Percentiles rank a stretch among this genome's conserved stretches.
These are phyloP conservation scores for Chlorokybus atmophyticus DNA, from an alignment of 139 green algal genomes.

Conservation along the genomic window DNA sequence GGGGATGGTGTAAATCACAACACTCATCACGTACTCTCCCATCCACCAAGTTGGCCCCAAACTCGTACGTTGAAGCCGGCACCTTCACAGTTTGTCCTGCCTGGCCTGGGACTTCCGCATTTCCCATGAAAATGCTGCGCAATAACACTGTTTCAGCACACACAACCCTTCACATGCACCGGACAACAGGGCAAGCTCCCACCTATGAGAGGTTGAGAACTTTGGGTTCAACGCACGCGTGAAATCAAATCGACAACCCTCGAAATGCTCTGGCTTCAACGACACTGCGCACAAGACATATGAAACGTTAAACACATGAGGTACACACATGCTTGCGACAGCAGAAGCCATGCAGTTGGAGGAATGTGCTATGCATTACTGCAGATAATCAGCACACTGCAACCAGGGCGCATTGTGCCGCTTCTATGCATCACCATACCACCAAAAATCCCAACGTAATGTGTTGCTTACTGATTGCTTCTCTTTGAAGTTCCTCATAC, in stretches of 20 bases:
- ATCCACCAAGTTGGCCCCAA: conserved; percentile 91
- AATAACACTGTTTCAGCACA: too few relatives aligned
- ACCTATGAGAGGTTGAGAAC: conserved; percentile 83
- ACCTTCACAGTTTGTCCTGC: conserved; percentile 64
- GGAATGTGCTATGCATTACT: too few relatives aligned
- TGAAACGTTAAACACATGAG: too few relatives aligned
- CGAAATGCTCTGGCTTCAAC: conserved; percentile 92
- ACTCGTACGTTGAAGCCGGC: conserved; percentile 83
- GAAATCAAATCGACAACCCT: conserved; percentile 93
- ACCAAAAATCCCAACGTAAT: too few relatives aligned
- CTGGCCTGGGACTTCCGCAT: conserved; percentile 68
- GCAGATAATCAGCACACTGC: too few relatives aligned
- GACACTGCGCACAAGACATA: conserved; percentile 60
- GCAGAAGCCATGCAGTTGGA: too few relatives aligned
- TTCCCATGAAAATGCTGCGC: conserved; percentile 83
- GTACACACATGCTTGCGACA: too few relatives aligned
- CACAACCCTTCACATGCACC: too few relatives aligned
- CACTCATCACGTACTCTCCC: neutral
- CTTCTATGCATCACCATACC: too few relatives aligned
- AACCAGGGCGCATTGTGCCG: too few relatives aligned
- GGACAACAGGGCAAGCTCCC: too few relatives aligned
- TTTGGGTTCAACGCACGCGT: conserved; percentile 94
- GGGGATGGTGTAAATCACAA: neutral
- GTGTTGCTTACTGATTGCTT: too few relatives aligned
- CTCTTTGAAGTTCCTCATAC: conserved; percentile 89